phyloP scores from a whole-genome alignment of 73 alveolate species.

The Blepharisma japonicum region DNA sequence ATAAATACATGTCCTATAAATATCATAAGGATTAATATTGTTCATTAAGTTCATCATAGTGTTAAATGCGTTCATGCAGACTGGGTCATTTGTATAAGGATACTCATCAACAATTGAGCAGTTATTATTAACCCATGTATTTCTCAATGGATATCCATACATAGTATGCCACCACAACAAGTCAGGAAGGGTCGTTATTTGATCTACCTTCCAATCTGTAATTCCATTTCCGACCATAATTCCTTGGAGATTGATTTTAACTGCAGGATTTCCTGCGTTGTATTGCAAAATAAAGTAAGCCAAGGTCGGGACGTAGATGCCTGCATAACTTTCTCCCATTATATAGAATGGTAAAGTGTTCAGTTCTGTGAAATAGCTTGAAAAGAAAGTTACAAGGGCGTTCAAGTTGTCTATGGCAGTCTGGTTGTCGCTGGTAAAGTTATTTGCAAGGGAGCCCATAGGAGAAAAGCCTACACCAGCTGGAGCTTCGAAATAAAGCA shows the following conservation, averaged over 20 bases:
- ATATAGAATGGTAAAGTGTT: slow-evolving; percentile 63
- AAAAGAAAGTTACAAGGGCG: slow-evolving; percentile 33
- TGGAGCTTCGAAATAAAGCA: slow-evolving; percentile 68
- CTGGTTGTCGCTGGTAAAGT: slow-evolving; percentile 44
- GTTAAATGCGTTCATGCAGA: neutral
- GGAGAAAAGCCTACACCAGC: slow-evolving; percentile 67
- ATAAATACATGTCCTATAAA: neutral
- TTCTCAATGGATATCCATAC: neutral
- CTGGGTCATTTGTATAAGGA: neutral
- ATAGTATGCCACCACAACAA: neutral
- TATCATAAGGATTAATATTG: neutral
- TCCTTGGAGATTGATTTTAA: slow-evolving; percentile 30
- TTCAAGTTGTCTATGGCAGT: slow-evolving; percentile 61
- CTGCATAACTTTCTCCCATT: slow-evolving; percentile 94
- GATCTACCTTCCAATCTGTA: slow-evolving; percentile 20
- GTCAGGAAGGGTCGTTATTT: neutral
- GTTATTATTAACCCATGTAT: neutral
- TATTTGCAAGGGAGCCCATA: slow-evolving; percentile 32
- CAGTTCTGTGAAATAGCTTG: slow-evolving; percentile 50
- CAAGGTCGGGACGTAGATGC: slow-evolving; percentile 86
- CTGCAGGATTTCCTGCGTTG: slow-evolving; percentile 24
- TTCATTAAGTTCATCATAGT: neutral
- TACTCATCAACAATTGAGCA: neutral
- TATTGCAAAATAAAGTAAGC: slow-evolving; percentile 38
- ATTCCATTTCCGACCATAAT: slow-evolving; percentile 44